A percentile compares a stretch with the other conserved stretches of the same genome.
Conservation (phyloP, 352 stramenopile species). For the Phytopythium mirpurense region DNA sequence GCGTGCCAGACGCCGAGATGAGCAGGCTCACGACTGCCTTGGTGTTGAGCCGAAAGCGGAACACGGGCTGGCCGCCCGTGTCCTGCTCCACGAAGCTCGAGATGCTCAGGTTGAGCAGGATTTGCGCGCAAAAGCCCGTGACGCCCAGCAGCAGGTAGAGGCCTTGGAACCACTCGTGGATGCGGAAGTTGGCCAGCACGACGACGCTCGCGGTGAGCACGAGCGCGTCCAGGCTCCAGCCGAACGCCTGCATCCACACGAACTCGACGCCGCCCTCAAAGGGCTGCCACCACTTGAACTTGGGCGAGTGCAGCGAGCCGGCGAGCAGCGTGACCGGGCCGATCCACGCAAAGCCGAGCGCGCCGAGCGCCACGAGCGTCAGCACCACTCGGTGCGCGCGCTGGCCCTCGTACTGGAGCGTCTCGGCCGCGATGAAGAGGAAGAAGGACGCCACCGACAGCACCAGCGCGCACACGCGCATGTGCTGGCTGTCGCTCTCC, state of each 20-base stretch:
- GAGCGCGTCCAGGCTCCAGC: conserved; percentile 47
- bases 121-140: conserved; percentile 44
- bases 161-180: conserved; percentile 39
- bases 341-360: conserved; percentile 52
- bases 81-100: conserved; percentile 30
- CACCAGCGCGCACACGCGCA: conserved; percentile 46
- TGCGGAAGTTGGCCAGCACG: conserved; percentile 32
- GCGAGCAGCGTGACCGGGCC: conserved; percentile 50
- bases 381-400: conserved; percentile 21
- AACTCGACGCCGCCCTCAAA: conserved; percentile 53
- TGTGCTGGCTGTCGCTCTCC: conserved; percentile 42
- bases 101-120: conserved; percentile 55
- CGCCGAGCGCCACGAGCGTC: conserved; percentile 40
- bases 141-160: conserved; percentile 52
- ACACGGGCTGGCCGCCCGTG: conserved; percentile 3
- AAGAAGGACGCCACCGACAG: conserved; percentile 52
- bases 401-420: conserved; percentile 25
- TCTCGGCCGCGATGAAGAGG: conserved; percentile 51
- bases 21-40: conserved; percentile 51
- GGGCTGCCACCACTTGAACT: conserved; percentile 57
- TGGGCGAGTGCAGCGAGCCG: conserved; percentile 28
- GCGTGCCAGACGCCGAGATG: conserved; percentile 29
- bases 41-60: conserved; percentile 29
- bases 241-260: conserved; percentile 60
- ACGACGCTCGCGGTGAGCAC: conserved; percentile 36